Evolutionary conservation across 345 rosid genomes (phyloP), one percentile per base, ranked within the genome.

Genomic region (Xanthoceras sorbifolium): DNA sequence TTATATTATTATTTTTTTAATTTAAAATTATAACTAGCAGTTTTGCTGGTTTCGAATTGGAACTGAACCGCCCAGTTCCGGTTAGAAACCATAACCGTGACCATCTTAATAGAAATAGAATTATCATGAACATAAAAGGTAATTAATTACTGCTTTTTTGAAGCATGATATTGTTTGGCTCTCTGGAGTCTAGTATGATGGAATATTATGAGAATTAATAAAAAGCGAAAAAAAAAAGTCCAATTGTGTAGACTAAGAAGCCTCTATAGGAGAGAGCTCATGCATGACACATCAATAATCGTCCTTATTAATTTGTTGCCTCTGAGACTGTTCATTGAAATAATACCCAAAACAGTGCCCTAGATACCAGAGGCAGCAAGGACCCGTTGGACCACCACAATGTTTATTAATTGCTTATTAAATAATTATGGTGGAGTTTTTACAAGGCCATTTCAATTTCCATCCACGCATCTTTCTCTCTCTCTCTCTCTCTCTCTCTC

Each of bases 331-430:
- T 34, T 18, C 11, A 71, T n/a, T 10, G 6, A 31, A 60, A 55
- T 52, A 34, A 72, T 60, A n/a, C 40, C 61, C 23, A 23, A 25
- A 57, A 60, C 54, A 61, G 57, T 73, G 20, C 28, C 59, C 52
- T 1, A 44, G 40, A 62, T 8, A 44, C 20, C 9, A 62, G 59
- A 64, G 71, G 77, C 71, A 62, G 44, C 40, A 31, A 44, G 67
- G 69, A 18, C 69, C 76, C 69, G n/a, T 63, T 40, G 26, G 36
- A 1, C 69, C 76, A 68, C 72, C 44, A 70, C 75, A 25, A 60
- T 2, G 20, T 60, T 36, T 1, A 22, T 22, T 1, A 17, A 55
- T 22, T 57, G 67, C 36, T 25, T 17, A 31, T 17, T 25, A 4
- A 55, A 42, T 1, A 42, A 22, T 6, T 7, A 69, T 34, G 57